Base-by-base conservation (phyloP, 2,329 filamentous ascomycete genomes). In the Botrytis aclada region DNA sequence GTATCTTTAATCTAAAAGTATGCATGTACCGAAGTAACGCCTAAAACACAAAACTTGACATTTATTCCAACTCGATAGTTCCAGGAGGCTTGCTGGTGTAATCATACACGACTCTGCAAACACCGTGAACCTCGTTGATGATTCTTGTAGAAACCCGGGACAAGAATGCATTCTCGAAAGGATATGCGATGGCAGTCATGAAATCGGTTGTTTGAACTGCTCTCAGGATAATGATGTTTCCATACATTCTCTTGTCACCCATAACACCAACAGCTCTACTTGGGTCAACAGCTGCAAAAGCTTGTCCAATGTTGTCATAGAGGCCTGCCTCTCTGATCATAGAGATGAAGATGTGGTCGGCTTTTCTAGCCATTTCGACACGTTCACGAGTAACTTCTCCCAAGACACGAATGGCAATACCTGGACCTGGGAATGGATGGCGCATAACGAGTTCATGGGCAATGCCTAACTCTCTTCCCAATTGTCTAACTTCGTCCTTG, bases 301-400 rank as follows among this genome's bases (percentile, higher is more conserved):
- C 91, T 79, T 93, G 90, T 60, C 85, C 86, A 76, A 92, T 92
- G 78, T 95, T 82, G 73, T 92, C 82, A 81, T 95, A 95, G 34
- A 94, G 82, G 18, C 92, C 92, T 0, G 91, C 91, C 72, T 88
- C 87, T 78, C 85, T 86, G 83, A 95, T 95, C 86, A 91, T 90
- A 75, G 87, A 86, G 77, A 95, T 94, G 83, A 93, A 95, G 79
- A 95, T 95, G 79, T 89, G 80, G 79, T 95, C 93, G 1, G 92
- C 93, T 80, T 92, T 85, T n/a, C 93, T 85, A 3, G 89, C 93
- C 75, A 97, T 96, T 72, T 89, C 88, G 25, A 97, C 91, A 60
- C 92, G 88, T 80, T 95, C 92, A 3, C 86, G 87, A 1, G 93
- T 97, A 22, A 97, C 90, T 77, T 97, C 94, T 51, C 95, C 95